Evolutionary conservation across 164 flowering plant species (phyloP).

Genomic region (Litsea cubeba): DNA sequence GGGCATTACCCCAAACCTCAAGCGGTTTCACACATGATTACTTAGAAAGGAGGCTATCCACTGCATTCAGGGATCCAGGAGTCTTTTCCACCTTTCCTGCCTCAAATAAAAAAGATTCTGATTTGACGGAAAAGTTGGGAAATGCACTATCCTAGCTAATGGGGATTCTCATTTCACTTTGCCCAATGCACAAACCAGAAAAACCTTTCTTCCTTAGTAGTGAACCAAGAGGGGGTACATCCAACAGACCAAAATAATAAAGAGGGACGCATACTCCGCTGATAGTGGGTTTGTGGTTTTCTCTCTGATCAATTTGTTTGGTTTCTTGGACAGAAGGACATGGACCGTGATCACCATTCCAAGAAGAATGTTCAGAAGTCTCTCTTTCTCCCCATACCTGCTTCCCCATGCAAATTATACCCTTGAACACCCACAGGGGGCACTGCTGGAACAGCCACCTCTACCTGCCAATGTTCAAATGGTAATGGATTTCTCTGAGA

Average conservation of each 20-base stretch:
- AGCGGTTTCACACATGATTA: neutral
- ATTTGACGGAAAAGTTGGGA: no score
- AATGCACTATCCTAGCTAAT: neutral
- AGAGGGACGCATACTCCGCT: conserved; percentile 32
- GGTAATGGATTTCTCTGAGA: conserved; percentile 18
- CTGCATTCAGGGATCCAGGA: neutral
- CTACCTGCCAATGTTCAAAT: conserved; percentile 35
- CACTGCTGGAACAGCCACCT: neutral
- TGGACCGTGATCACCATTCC: neutral
- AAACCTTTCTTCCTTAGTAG: neutral
- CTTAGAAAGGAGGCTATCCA: neutral
- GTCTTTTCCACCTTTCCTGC: neutral
- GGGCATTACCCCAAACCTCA: neutral
- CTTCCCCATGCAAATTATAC: neutral
- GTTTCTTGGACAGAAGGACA: neutral
- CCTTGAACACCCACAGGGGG: neutral
- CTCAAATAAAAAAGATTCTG: neutral
- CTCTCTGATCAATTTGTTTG: conserved; percentile 24
- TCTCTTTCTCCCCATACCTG: neutral
- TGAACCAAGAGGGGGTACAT: neutral
- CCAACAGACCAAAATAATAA: neutral
- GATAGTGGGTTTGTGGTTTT: conserved; percentile 20
- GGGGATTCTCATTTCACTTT: neutral
- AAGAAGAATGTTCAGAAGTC: neutral
- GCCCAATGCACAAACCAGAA: neutral